Conservation (phyloP, 106 monocot species). For the Platanthera guangdongensis region DNA sequence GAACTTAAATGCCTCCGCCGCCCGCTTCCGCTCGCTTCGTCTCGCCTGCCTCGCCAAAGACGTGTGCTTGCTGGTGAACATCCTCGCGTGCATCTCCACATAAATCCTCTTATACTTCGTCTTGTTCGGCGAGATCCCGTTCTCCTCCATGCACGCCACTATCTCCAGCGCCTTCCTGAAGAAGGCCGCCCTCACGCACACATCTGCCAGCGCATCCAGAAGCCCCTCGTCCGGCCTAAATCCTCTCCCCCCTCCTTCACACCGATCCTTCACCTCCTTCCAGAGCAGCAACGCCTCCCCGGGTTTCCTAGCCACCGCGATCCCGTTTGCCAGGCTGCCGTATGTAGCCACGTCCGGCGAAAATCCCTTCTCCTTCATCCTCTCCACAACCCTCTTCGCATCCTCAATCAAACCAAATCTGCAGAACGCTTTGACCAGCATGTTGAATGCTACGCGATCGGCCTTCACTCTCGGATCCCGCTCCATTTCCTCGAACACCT, state of each 20-base stretch:
- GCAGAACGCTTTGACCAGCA: conserved; percentile 80
- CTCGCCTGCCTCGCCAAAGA: conserved; percentile 85
- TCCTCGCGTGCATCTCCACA: conserved; percentile 88
- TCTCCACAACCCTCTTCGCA: conserved; percentile 55
- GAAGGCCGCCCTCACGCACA: conserved; percentile 80
- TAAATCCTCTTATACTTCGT: conserved; percentile 92
- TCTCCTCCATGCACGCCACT: conserved; percentile 97
- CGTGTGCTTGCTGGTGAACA: conserved; percentile 96
- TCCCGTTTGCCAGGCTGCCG: conserved; percentile 82
- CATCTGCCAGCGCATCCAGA: conserved; percentile 69
- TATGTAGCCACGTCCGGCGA: conserved; percentile 73
- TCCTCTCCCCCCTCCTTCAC: conserved; percentile 4
- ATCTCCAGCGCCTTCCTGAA: conserved; percentile 91
- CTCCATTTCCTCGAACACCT: conserved; percentile 90
- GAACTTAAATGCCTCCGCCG: conserved; percentile 97
- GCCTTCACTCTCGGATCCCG: conserved; percentile 64
- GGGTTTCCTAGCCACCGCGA: conserved; percentile 62
- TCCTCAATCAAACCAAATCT: conserved; percentile 60
- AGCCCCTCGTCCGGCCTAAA: conserved; percentile 72
- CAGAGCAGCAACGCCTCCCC: conserved; percentile 83
- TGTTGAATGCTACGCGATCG: conserved; percentile 79
- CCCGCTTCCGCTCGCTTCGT: conserved; percentile 73
- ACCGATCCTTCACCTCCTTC: conserved; percentile 85
- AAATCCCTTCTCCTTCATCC: conserved; percentile 73
- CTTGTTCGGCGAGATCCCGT: conserved; percentile 83